Conservation (phyloP, 2,329 filamentous ascomycete species). For the Alternaria brassicicola region DNA sequence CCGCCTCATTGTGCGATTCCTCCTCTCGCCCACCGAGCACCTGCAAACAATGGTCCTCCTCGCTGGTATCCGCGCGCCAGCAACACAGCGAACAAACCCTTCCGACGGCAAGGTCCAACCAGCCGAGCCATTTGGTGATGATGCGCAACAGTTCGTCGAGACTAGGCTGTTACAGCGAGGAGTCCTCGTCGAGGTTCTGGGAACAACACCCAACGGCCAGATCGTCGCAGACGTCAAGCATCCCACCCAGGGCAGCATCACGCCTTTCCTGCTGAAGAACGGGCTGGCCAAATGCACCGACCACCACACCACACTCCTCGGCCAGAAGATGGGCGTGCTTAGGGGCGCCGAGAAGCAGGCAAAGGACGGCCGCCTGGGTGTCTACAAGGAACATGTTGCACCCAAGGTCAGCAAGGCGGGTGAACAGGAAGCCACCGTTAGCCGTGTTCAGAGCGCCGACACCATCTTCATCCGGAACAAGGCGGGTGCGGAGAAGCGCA, state of each 20-base stretch:
- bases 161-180: constrained; percentile 82
- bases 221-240: constrained; percentile 88
- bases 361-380: constrained; percentile 73
- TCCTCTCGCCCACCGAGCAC: constrained; percentile 83
- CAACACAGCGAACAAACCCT: constrained; percentile 83
- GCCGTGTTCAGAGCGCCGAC: constrained; percentile 85
- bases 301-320: constrained; percentile 92
- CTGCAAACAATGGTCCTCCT: constrained; percentile 86
- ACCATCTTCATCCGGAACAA: constrained; percentile 87
- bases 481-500: constrained; percentile 81
- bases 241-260: constrained; percentile 84
- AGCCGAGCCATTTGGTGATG: constrained; percentile 87
- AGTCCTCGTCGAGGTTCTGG: constrained; percentile 81
- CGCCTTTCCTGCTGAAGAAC: constrained; percentile 85
- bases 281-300: constrained; percentile 93
- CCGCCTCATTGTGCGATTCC: constrained; percentile 80
- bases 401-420: constrained; percentile 64
- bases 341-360: constrained; percentile 87
- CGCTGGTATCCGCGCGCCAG: constrained; percentile 85
- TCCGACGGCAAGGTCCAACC: constrained; percentile 80
- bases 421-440: constrained; percentile 80
- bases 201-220: constrained; percentile 86
- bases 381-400: constrained; percentile 81
- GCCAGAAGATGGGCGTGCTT: constrained; percentile 82
- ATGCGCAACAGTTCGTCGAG: constrained; percentile 88